phyloP scores from a whole-genome alignment of 306 rosid genomes.

The Sicyos baderoa region DNA sequence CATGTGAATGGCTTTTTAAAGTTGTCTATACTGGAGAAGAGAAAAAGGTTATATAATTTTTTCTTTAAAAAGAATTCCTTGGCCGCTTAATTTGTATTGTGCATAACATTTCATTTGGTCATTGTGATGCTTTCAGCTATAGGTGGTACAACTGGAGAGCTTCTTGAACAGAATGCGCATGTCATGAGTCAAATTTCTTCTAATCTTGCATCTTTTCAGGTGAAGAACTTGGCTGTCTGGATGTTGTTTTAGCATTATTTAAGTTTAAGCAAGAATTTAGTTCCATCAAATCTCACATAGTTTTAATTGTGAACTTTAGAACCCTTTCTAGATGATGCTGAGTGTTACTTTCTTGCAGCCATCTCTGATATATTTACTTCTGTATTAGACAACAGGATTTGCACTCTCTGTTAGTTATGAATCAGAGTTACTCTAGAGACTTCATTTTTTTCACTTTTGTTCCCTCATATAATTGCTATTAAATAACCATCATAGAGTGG shows the following conservation, averaged over 20 bases:
- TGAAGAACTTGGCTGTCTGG: slow-evolving; percentile 16
- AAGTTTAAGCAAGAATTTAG: background rate
- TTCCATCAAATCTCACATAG: background rate
- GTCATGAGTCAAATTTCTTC: slow-evolving; percentile 42
- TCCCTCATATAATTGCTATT: background rate
- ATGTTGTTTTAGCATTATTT: slow-evolving; percentile 4
- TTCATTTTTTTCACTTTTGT: background rate
- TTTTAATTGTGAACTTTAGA: background rate
- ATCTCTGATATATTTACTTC: slow-evolving; percentile 2
- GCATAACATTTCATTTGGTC: slow-evolving; percentile 16
- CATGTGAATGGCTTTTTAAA: background rate
- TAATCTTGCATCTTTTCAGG: slow-evolving; percentile 39
- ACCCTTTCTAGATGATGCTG: background rate
- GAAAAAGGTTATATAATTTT: background rate
- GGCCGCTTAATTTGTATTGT: background rate
- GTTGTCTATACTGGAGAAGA: background rate
- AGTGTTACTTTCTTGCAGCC: background rate
- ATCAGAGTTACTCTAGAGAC: background rate
- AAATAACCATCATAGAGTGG: no score
- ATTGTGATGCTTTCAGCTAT: slow-evolving; percentile 31
- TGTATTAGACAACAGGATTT: background rate
- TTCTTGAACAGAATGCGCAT: slow-evolving; percentile 40
- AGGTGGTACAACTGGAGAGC: slow-evolving; percentile 43
- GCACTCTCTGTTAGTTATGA: background rate
- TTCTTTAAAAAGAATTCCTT: background rate